Evolutionary conservation across 768 basidiomycete genomes (phyloP), one percentile per base, ranked within the genome.

Genomic region (Pluteus cervinus): DNA sequence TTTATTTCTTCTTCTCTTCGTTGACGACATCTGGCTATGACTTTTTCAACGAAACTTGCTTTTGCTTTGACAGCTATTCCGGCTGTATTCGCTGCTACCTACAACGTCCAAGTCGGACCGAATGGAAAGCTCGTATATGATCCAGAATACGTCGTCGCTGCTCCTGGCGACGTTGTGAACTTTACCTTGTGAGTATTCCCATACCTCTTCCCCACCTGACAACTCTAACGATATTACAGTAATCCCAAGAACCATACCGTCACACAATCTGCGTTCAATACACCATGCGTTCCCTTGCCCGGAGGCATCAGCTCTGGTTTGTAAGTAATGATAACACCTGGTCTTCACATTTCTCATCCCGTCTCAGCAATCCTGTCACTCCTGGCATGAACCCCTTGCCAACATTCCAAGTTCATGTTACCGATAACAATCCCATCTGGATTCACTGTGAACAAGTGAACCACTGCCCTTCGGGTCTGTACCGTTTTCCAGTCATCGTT

Each of bases 161-260:
- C 29, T 5, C 12, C 38, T 10, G 49, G 49, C 10, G 51, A 54
- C 30, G 32, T 39, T 5, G 34, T 54, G 7, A 30, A 28, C 22
- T 54, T 54, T 17, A 39, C 36, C 23, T 52, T 54, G 52, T 54
- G 22, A 5, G 52, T 38, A 15, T 7, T 1, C 24, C 26, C 20
- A 20, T 28, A 9, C 26, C 26, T 14, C 26, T 9, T 9, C 14
- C 14, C 9, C 26, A 9, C 9, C 14, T 9, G 14, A 9, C 26
- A 14, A 9, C 26, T 28, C 14, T 28, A 28, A 28, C 9, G 9
- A 28, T 28, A n/a, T 11, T 11, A 11, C 29, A 47, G 45, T 20
- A 36, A 46, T 39, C 52, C 50, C 8, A 57, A 58, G 39, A 57
- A 57, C 42, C 57, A 60, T 44, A 57, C 55, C 12, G 57, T 57